These are phyloP conservation scores for Phylloporus sp. DNA, from an alignment of 1,284 basidiomycete species.

Conservation along the genomic window DNA sequence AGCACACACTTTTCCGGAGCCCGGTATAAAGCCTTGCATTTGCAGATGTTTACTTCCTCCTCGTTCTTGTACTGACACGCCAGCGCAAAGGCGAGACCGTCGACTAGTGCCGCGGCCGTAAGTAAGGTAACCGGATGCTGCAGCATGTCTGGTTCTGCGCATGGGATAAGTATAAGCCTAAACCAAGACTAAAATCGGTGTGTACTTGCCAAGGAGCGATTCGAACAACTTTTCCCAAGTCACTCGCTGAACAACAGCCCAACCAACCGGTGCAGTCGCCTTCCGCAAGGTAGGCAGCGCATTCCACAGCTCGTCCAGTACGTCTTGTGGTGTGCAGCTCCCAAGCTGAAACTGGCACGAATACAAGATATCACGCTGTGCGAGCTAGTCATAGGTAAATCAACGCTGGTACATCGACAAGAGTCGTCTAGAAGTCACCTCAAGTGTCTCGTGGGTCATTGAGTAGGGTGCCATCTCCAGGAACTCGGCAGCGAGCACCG, in stretches of 20 bases:
- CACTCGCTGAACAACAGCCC: slow-evolving; percentile 48
- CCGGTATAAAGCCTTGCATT: slow-evolving; percentile 3
- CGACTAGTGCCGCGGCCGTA: slow-evolving; percentile 51
- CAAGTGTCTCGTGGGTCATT: slow-evolving; percentile 51
- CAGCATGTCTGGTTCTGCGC: slow-evolving; percentile 52
- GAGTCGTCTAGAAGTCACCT: slow-evolving; percentile 40
- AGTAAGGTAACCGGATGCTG: slow-evolving; percentile 55
- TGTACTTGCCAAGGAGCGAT: slow-evolving; percentile 47
- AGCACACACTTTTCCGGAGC: background rate
- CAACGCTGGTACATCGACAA: background rate
- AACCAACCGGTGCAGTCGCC: slow-evolving; percentile 42
- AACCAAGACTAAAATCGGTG: no score
- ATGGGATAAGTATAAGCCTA: no score
- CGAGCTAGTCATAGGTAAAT: slow-evolving; percentile 40
- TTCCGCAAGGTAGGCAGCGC: slow-evolving; percentile 53
- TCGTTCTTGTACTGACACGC: slow-evolving; percentile 41
- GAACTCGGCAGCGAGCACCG: slow-evolving; percentile 55
- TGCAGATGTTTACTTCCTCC: slow-evolving; percentile 22
- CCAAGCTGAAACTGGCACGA: slow-evolving; percentile 54
- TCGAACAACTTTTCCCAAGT: slow-evolving; percentile 55
- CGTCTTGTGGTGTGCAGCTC: slow-evolving; percentile 54
- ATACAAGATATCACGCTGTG: slow-evolving; percentile 60
- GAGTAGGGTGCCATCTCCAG: slow-evolving; percentile 49
- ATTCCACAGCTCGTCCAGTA: slow-evolving; percentile 61
- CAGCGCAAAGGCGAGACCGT: slow-evolving; percentile 46